Conservation (phyloP, 768 basidiomycete genomes). For the Dacryopinax primogenitus region DNA sequence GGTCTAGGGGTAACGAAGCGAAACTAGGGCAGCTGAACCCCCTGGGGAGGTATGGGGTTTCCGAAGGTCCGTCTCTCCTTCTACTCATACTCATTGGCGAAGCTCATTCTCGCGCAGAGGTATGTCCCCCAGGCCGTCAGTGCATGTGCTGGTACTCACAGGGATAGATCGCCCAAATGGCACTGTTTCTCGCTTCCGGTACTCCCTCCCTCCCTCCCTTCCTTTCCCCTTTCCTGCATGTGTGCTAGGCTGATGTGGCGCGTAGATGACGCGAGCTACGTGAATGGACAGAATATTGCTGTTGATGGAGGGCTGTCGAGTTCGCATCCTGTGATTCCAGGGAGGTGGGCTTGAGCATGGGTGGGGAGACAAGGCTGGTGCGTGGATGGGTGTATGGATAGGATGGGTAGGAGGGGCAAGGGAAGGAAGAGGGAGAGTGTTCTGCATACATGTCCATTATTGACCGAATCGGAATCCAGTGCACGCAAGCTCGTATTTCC, state of each 20-base stretch:
- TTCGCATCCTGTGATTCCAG: conserved; percentile 67
- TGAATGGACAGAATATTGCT: conserved; percentile 78
- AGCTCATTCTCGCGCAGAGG: not conserved
- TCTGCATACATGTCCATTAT: no score
- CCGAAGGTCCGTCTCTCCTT: conserved; percentile 44
- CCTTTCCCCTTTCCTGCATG: conserved; percentile 16
- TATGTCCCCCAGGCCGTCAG: not conserved
- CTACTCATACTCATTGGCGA: not conserved
- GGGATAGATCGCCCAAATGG: conserved; percentile 62
- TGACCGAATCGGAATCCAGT: no score
- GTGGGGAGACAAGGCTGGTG: not conserved
- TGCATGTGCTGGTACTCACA: not conserved
- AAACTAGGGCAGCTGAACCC: conserved; percentile 82
- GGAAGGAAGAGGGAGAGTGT: no score
- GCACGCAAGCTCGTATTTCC: no score
- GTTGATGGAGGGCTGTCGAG: conserved; percentile 78
- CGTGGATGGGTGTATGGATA: no score
- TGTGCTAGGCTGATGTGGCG: conserved; percentile 13
- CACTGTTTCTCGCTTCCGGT: conserved; percentile 82
- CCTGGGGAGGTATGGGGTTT: conserved; percentile 63
- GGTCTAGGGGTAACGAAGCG: conserved; percentile 52
- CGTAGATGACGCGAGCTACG: conserved; percentile 76
- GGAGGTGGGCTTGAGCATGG: conserved; percentile 30
- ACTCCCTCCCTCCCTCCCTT: no score
- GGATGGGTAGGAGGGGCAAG: no score